These are phyloP conservation scores for Auriscalpium vulgare DNA, from an alignment of 768 basidiomycete genomes.

Conservation along the genomic window DNA sequence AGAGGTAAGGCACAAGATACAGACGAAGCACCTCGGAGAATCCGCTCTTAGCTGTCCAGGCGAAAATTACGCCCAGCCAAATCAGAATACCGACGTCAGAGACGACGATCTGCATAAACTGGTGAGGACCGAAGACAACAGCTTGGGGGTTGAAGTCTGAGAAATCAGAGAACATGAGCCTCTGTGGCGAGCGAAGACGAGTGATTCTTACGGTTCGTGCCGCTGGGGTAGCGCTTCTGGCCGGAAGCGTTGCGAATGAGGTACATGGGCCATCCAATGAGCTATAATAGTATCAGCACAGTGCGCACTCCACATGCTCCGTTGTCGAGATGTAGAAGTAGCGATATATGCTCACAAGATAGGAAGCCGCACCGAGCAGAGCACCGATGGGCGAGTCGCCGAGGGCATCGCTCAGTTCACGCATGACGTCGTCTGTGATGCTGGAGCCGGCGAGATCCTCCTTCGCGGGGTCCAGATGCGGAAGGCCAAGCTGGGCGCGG, in stretches of 20 bases:
- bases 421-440: slow-evolving; percentile 57
- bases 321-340: neutral
- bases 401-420: slow-evolving; percentile 76
- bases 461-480: slow-evolving; percentile 55
- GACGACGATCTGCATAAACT: slow-evolving; percentile 64
- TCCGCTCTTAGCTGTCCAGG: slow-evolving; percentile 51
- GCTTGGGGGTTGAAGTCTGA: slow-evolving; percentile 72
- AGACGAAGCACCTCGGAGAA: slow-evolving; percentile 66
- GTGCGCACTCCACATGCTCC: too few relatives aligned
- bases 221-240: slow-evolving; percentile 68
- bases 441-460: slow-evolving; percentile 60
- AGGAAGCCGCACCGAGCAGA: slow-evolving; percentile 40
- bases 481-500: slow-evolving; percentile 62
- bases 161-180: neutral
- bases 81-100: slow-evolving; percentile 79
- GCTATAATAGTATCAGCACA: slow-evolving; percentile 26
- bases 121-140: slow-evolving; percentile 79
- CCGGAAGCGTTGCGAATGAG: slow-evolving; percentile 78
- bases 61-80: slow-evolving; percentile 55
- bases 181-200: neutral
- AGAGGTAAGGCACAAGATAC: slow-evolving; percentile 87
- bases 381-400: slow-evolving; percentile 86
- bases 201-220: slow-evolving; percentile 64
- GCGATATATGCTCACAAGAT: slow-evolving; percentile 41
- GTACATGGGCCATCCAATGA: slow-evolving; percentile 85